phyloP scores from a whole-genome alignment of 495 filamentous ascomycete genomes.

The Neurospora hispaniola region DNA sequence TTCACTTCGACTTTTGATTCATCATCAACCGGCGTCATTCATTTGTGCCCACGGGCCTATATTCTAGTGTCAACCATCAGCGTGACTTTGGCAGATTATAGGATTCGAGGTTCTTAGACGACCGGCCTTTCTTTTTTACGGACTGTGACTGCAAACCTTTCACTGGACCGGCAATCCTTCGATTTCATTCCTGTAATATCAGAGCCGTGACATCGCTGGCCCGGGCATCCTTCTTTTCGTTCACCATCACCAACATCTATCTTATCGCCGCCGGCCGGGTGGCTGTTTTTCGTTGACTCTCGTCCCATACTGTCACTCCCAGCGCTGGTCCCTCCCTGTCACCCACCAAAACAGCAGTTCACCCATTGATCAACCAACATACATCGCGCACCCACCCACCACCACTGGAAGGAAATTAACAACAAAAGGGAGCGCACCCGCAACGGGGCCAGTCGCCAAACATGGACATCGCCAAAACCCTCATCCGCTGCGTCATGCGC shows the following conservation, averaged over 20 bases:
- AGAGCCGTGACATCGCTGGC: not conserved
- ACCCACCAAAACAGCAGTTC: not conserved
- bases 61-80: not conserved
- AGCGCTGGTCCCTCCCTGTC: not conserved
- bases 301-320: not conserved
- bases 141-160: not conserved
- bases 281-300: not conserved
- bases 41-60: not conserved
- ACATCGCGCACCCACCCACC: not conserved
- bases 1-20: not conserved
- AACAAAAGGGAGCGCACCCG: not conserved
- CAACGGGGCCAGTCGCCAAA: constrained; percentile 2
- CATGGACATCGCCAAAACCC: constrained; percentile 80
- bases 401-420: not conserved
- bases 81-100: not conserved
- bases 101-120: not conserved
- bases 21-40: not conserved
- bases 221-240: not conserved
- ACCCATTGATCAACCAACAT: not conserved
- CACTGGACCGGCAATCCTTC: not conserved
- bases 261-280: not conserved
- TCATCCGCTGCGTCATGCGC: constrained; percentile 80
- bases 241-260: not conserved
- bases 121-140: not conserved
- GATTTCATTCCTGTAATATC: not conserved